Base-by-base conservation (phyloP, 1,284 basidiomycete genomes). In the Amylostereum areolatum region DNA sequence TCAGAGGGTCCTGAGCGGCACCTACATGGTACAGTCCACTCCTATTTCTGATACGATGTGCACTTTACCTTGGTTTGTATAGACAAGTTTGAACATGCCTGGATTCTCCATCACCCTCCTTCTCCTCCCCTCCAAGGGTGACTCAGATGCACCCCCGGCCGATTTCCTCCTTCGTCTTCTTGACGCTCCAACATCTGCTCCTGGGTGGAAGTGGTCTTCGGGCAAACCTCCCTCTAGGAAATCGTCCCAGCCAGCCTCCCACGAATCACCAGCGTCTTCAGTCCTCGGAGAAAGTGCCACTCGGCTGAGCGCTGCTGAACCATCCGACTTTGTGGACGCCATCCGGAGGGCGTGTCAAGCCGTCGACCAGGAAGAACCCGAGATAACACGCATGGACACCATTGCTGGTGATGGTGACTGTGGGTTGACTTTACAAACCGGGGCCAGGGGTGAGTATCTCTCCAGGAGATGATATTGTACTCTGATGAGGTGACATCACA, bases 71-170 rank as follows among this genome's bases (percentile, higher is more conserved):
- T 3, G 42, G 6, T 48, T 18, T 28, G 48, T 37, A 57, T 7
- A 90, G 88, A 91, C 92, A 25, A 94, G 91, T 48, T 76, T 97
- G 55, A 92, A 93, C 69, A 93, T 97, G 88, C 91, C 93, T 31
- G 94, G 95, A 2, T 95, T 97, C 69, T 94, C 91, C 4, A 70
- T 97, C 53, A 92, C 94, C 0, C 75, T 94, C 9, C 75, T 97
- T 10, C 80, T 92, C 29, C 81, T 97, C 5, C 90, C 92, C 0
- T 63, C 67, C 7, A 56, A 66, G 7, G 64, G 62, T 34, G 72
- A 74, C 41, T 56, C 61, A 11, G 51, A 60, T 40, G 57, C 61
- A 2, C 67, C 76, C 44, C 66, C 74, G 4, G 53, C 68, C 3
- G 66, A 73, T n/a, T 58, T 78, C 11, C 68, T 96, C 51, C 75